These are phyloP conservation scores for Gaultheria prostrata DNA, from an alignment of 148 eudicot genomes.

Conservation along the genomic window DNA sequence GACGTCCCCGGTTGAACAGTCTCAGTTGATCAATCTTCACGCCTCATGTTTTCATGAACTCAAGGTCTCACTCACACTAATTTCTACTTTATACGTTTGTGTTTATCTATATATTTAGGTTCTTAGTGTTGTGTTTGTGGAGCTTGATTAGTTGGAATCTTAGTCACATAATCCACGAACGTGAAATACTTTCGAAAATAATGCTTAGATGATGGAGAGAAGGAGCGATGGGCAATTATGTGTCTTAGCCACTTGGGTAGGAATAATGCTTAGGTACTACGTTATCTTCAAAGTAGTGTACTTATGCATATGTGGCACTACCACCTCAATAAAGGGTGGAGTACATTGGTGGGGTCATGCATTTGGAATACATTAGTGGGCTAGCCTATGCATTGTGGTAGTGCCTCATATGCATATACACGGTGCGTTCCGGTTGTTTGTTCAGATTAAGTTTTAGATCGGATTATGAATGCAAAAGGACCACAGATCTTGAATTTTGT, in stretches of 20 bases:
- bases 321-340: too few relatives aligned
- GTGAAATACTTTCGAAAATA: too few relatives aligned
- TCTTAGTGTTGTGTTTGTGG: background rate
- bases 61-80: conserved; percentile 35
- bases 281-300: background rate
- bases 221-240: too few relatives aligned
- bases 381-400: background rate
- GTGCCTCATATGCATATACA: background rate
- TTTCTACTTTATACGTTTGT: background rate
- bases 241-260: background rate
- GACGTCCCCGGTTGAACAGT: conserved; percentile 28
- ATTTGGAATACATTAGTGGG: background rate
- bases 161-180: too few relatives aligned
- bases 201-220: too few relatives aligned
- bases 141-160: background rate
- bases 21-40: conserved; percentile 53
- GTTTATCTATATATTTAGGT: background rate
- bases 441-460: background rate
- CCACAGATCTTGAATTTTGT: background rate
- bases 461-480: background rate
- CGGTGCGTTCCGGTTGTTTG: background rate
- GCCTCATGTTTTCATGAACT: conserved; percentile 67
- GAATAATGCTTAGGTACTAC: background rate
- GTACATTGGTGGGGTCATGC: too few relatives aligned
- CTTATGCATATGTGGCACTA: background rate